phyloP scores from a whole-genome alignment of 2,329 filamentous ascomycete genomes.

The Aspergillus sp. region DNA sequence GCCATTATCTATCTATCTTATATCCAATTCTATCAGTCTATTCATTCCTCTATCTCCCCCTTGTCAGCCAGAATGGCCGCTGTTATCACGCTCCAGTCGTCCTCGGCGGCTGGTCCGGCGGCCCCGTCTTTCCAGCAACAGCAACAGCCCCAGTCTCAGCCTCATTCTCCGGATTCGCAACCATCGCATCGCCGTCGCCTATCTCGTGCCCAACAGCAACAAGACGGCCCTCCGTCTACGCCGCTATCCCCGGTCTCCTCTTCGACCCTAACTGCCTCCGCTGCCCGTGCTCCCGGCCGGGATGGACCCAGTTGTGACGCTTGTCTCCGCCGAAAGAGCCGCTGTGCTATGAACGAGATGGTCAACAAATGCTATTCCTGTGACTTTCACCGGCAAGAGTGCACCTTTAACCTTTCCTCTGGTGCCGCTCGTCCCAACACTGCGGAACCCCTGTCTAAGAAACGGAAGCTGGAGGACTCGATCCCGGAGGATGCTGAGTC shows the following conservation, averaged over 20 bases:
- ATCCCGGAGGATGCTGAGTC: conserved; percentile 21
- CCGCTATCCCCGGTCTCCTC: conserved; percentile 12
- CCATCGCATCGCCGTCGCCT: conserved; percentile 9
- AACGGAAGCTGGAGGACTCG: conserved; percentile 34
- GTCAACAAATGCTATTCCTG: conserved; percentile 40
- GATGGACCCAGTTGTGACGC: conserved; percentile 38
- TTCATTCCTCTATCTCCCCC: conserved; percentile 4
- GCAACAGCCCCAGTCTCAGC: conserved; percentile 3
- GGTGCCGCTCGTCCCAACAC: conserved; percentile 10
- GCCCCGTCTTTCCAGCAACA: conserved; percentile 18
- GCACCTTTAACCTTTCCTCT: conserved; percentile 31
- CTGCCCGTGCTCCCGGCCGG: conserved; percentile 23
- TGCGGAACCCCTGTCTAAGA: conserved; percentile 26
- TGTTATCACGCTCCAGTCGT: conserved; percentile 36
- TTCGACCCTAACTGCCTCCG: conserved; percentile 11
- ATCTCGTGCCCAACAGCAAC: neutral
- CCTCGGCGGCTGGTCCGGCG: conserved; percentile 23
- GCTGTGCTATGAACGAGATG: conserved; percentile 39
- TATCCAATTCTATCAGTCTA: conserved; percentile 9
- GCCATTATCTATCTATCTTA: conserved; percentile 8
- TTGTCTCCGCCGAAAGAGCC: conserved; percentile 36
- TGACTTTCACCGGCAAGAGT: conserved; percentile 40
- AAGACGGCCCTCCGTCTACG: conserved; percentile 12
- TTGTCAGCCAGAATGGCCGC: conserved; percentile 27
- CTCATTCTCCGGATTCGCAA: conserved; percentile 13